Evolutionary conservation across 371 early-diverging fungal genomes (phyloP).

Genomic region (Choanephora cucurbitarum): DNA sequence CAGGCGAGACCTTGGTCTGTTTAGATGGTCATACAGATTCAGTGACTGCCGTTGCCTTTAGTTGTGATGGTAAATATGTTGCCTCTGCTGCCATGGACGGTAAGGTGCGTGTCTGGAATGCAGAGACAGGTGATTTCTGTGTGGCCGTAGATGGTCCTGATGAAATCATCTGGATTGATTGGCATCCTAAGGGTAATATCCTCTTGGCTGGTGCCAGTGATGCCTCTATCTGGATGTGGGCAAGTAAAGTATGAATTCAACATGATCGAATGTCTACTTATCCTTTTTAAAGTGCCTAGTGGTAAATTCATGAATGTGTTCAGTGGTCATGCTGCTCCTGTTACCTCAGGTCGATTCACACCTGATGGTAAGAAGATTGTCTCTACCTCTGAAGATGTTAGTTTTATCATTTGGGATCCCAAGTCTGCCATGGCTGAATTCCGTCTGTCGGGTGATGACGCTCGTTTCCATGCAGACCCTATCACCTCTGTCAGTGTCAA

Average conservation of each 20-base stretch:
- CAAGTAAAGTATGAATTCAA: conserved; percentile 52
- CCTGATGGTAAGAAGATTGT: conserved; percentile 85
- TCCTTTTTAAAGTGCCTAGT: conserved; percentile 79
- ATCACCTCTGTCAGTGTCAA: conserved; percentile 79
- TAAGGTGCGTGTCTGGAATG: conserved; percentile 82
- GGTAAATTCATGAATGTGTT: conserved; percentile 94
- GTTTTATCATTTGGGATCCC: conserved; percentile 93
- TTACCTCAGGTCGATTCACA: conserved; percentile 88
- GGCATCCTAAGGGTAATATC: conserved; percentile 95
- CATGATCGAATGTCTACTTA: too few species aligned
- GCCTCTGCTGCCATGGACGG: conserved; percentile 98
- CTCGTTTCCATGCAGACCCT: conserved; percentile 85
- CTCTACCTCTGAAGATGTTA: conserved; percentile 83
- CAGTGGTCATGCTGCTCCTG: conserved; percentile 82
- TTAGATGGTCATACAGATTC: conserved; percentile 85
- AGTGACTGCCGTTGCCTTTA: conserved; percentile 84
- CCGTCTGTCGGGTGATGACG: conserved; percentile 71
- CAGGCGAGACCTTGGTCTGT: conserved; percentile 72
- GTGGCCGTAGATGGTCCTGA: conserved; percentile 85
- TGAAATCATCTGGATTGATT: conserved; percentile 84
- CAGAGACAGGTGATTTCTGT: conserved; percentile 62
- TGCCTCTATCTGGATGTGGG: conserved; percentile 96
- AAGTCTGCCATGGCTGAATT: conserved; percentile 73
- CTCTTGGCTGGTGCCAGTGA: conserved; percentile 87
- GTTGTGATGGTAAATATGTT: conserved; percentile 79